These are phyloP conservation scores for Solanum gandarillasii DNA, from an alignment of 257 asterid genomes.

Conservation along the genomic window DNA sequence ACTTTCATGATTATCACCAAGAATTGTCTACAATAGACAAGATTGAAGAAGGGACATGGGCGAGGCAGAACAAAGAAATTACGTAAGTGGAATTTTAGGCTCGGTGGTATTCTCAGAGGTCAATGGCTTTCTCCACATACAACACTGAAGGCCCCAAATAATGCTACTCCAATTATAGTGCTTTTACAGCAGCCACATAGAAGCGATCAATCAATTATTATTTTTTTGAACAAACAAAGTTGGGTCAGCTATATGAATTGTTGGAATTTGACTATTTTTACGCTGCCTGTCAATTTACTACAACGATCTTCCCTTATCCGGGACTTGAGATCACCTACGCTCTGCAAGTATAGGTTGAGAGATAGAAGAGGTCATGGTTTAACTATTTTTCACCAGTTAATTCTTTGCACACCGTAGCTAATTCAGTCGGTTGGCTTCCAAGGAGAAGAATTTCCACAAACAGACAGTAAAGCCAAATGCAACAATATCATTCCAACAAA, in stretches of 20 bases:
- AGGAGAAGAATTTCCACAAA: neutral
- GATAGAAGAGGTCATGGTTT: neutral
- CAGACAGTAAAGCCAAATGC: neutral
- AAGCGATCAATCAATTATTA: neutral
- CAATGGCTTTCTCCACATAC: neutral
- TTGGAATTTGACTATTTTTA: neutral
- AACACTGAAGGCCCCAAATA: neutral
- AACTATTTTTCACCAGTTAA: neutral
- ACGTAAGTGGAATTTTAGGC: neutral
- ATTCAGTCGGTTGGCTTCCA: neutral
- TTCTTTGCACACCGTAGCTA: neutral
- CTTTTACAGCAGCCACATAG: neutral
- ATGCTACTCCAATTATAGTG: neutral
- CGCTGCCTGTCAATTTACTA: neutral
- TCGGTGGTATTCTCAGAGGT: neutral
- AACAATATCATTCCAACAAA: neutral
- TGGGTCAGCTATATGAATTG: neutral
- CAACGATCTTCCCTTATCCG: neutral
- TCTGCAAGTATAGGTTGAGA: neutral
- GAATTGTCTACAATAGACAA: neutral
- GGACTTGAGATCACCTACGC: neutral
- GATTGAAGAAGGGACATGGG: neutral
- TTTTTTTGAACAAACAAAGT: neutral
- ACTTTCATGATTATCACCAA: neutral
- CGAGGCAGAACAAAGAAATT: neutral